A percentile compares a stretch with the other conserved stretches of the same genome.
Evolutionary conservation across 2,329 filamentous ascomycete species (phyloP).

Genomic region (Penicillium sp.): DNA sequence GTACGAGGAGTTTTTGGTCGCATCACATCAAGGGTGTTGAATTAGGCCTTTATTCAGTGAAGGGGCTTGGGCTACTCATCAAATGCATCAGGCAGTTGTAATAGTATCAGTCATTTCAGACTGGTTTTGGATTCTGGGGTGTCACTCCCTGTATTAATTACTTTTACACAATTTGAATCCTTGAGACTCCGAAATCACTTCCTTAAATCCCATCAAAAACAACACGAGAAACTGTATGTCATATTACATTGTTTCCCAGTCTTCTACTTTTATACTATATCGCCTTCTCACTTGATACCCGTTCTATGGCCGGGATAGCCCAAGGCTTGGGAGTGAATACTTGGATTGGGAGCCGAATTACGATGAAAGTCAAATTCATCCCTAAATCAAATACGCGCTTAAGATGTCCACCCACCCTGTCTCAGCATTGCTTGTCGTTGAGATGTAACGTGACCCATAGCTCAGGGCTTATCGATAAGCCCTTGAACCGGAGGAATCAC

Average conservation of each 20-base stretch:
- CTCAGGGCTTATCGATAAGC: slow-evolving; percentile 21
- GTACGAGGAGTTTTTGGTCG: slow-evolving; percentile 69
- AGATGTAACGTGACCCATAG: slow-evolving; percentile 1
- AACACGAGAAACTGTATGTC: too few relatives aligned
- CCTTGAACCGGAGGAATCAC: slow-evolving; percentile 4
- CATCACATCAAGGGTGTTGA: slow-evolving; percentile 41
- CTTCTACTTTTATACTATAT: background rate
- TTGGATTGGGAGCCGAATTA: too few relatives aligned
- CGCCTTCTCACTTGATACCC: too few relatives aligned
- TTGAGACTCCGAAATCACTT: too few relatives aligned
- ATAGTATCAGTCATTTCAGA: background rate
- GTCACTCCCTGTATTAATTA: background rate
- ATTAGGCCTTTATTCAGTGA: slow-evolving; percentile 9
- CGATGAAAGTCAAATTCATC: too few relatives aligned
- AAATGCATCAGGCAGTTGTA: background rate
- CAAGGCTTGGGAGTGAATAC: too few relatives aligned
- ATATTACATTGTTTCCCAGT: background rate
- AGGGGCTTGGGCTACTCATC: background rate
- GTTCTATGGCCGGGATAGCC: too few relatives aligned
- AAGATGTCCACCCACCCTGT: background rate
- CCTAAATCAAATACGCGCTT: background rate
- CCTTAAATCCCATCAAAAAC: too few relatives aligned
- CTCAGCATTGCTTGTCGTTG: background rate
- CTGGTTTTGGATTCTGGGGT: background rate
- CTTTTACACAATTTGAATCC: background rate